Base-by-base conservation (phyloP, 1,284 basidiomycete species). In the Hypsizygus ulmarius region DNA sequence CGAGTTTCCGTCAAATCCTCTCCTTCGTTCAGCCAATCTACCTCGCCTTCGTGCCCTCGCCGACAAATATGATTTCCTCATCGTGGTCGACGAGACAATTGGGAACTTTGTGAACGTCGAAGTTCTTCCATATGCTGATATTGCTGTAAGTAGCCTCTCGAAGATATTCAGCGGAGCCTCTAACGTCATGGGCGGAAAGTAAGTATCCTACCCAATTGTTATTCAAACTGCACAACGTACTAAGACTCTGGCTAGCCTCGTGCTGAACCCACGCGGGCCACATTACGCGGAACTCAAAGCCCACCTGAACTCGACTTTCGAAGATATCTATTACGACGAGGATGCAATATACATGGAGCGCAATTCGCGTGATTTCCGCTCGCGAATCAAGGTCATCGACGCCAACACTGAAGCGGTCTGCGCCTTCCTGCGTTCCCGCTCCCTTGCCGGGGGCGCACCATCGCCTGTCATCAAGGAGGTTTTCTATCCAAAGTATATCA, bases 111-210 rank as follows among this genome's bases (percentile, higher is more conserved):
- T 93, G 57, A 99, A 99, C 59, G 93, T 99, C 38, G 89, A 97
- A 59, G 90, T 97, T 4, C 73, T 97, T 3, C 87, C 87, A 3
- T 92, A 84, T 56, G 91, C 89, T 1, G 97, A 99, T 67, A 81
- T 99, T 21, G 84, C 97, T n/a, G 95, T 90, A 43, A 93, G 90
- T 60, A 95, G 91, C 64, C 69, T 99, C 60, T 91, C 91, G 39
- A 99, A 99, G 72, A 79, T 99, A 18, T 99, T 99, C 69, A 94
- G 91, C 52, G 96, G 96, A 2, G 90, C 93, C 50, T 82, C 87
- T 27, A 99, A 99, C 62, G 94, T 96, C 47, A 98, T 99, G 96
- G 96, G 96, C 44, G 96, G 96, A 58, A 90, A 89, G 93, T 93
- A 59, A 42, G 79, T 66, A 7, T 44, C 21, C 45, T 45, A 6